Percentiles rank a stretch among this genome's conserved stretches.
Conservation (phyloP, 2,329 filamentous ascomycete genomes). For the Neofusicoccum sp. region DNA sequence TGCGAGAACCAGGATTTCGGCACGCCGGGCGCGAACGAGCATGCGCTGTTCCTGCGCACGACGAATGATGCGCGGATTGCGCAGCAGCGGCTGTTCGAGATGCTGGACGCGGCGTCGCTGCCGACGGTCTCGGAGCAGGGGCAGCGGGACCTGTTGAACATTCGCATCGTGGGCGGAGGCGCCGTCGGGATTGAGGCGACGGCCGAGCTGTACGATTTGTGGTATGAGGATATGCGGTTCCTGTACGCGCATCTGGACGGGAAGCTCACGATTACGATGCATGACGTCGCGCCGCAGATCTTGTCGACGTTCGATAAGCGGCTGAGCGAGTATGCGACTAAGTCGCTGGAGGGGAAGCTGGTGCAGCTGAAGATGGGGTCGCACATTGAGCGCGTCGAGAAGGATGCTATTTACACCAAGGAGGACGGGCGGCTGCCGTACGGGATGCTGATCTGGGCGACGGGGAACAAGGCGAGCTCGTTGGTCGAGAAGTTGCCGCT, state of each 20-base stretch:
- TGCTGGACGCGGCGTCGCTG: conserved; percentile 41
- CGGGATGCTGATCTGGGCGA: conserved; percentile 45
- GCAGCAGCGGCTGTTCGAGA: conserved; percentile 40
- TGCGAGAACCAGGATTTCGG: conserved; percentile 43
- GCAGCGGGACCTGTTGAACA: conserved; percentile 40
- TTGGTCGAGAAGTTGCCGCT: conserved; percentile 38
- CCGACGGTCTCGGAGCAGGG: conserved; percentile 31
- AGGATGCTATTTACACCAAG: conserved; percentile 39
- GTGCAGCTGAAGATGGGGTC: conserved; percentile 45
- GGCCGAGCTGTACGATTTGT: conserved; percentile 49
- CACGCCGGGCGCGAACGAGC: conserved; percentile 43
- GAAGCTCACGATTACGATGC: conserved; percentile 46
- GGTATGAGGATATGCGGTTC: conserved; percentile 40
- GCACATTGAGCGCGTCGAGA: conserved; percentile 41
- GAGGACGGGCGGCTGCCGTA: conserved; percentile 39
- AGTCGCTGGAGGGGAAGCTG: conserved; percentile 38
- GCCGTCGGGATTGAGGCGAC: conserved; percentile 48
- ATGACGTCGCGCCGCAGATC: conserved; percentile 48
- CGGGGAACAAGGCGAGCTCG: conserved; percentile 40
- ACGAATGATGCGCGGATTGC: conserved; percentile 39
- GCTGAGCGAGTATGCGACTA: conserved; percentile 46
- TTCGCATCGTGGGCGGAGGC: conserved; percentile 47
- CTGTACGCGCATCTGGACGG: conserved; percentile 46
- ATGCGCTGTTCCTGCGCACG: conserved; percentile 44
- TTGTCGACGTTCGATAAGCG: conserved; percentile 46